phyloP scores from a whole-genome alignment of 2,329 filamentous ascomycete genomes.

The Cryphonectria carpinicola region DNA sequence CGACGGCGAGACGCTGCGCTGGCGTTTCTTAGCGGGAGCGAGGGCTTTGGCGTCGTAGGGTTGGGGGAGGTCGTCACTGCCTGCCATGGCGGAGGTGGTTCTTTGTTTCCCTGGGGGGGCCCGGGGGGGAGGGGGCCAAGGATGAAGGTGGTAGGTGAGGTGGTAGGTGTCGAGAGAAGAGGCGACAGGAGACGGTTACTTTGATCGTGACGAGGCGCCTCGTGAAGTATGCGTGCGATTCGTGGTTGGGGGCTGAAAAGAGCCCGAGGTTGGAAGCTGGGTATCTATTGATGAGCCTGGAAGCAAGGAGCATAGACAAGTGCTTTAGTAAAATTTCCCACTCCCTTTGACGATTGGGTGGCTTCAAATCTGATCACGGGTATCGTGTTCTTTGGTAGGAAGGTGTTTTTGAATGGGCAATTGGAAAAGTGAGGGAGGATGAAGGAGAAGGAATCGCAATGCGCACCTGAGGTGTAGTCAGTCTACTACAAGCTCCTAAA shows the following conservation, averaged over 20 bases:
- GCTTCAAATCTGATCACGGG: background rate
- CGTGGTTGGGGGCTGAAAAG: background rate
- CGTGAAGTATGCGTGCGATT: background rate
- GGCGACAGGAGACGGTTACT: background rate
- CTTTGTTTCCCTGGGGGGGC: background rate
- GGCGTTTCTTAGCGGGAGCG: conserved; percentile 62
- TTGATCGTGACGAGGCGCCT: background rate
- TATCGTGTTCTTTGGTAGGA: background rate
- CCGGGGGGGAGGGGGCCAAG: no score
- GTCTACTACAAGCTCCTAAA: background rate
- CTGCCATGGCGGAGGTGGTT: conserved; percentile 38
- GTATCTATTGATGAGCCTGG: background rate
- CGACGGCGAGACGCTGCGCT: conserved; percentile 54
- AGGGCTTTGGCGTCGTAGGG: conserved; percentile 64
- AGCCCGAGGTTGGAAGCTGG: background rate
- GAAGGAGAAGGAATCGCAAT: background rate
- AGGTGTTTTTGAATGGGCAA: background rate
- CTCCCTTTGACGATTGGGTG: background rate
- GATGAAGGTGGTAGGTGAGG: background rate
- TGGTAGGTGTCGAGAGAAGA: background rate
- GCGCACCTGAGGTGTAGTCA: background rate
- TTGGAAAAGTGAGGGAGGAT: background rate
- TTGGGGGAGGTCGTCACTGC: conserved; percentile 55
- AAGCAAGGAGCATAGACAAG: background rate
- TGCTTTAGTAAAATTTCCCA: background rate